A percentile compares a stretch with the other conserved stretches of the same genome.
These are phyloP conservation scores for Candida sanyiensis DNA, from an alignment of 805 yeast genomes.

Conservation along the genomic window DNA sequence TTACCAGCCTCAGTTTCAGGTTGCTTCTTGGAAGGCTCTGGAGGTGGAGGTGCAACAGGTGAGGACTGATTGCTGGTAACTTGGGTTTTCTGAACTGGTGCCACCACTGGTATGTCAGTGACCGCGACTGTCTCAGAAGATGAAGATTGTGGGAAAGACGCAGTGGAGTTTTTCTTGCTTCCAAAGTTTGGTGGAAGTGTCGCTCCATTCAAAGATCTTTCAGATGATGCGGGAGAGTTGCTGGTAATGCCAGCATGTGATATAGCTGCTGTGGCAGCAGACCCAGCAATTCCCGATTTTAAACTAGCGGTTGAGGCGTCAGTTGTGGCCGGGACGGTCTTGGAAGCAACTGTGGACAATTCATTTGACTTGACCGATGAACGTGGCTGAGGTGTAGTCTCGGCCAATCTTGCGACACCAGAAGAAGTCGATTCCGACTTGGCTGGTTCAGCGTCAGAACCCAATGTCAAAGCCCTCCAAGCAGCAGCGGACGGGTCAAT, in stretches of 20 bases:
- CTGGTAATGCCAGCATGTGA: background rate
- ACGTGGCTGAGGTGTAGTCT: slow-evolving; percentile 9
- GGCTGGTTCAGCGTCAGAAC: background rate
- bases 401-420: slow-evolving; percentile 4
- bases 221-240: slow-evolving; percentile 2
- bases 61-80: no score
- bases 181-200: slow-evolving; percentile 24
- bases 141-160: background rate
- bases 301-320: slow-evolving; percentile 3
- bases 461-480: slow-evolving; percentile 14
- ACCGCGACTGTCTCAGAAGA: background rate
- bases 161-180: slow-evolving; percentile 14
- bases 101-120: background rate
- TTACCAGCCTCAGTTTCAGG: slow-evolving; percentile 9
- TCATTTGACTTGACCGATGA: background rate
- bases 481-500: slow-evolving; percentile 13
- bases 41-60: no score
- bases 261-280: background rate
- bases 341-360: slow-evolving; percentile 19
- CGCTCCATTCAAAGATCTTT: slow-evolving; percentile 12
- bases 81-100: background rate
- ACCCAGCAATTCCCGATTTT: slow-evolving; percentile 1
- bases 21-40: no score
- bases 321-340: slow-evolving; percentile 15
- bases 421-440: slow-evolving; percentile 1